Base-by-base conservation (phyloP, 2,329 filamentous ascomycete genomes). In the Magnaporthales sp. region DNA sequence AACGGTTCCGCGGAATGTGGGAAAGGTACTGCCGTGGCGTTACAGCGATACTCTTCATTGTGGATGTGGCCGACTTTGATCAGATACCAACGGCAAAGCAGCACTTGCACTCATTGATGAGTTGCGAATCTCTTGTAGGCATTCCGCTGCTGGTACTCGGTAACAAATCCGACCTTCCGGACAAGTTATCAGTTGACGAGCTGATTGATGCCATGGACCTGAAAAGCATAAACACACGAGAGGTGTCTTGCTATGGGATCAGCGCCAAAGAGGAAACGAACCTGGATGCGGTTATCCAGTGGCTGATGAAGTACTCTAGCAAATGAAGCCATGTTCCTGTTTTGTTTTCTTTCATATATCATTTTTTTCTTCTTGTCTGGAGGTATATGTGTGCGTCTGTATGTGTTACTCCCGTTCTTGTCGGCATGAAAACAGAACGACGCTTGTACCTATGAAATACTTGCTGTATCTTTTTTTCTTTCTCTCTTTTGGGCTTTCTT, bases 191-290 rank as follows among this genome's bases (percentile, higher is more conserved):
- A 31, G 94, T 98, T 58, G 95, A 99, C 76, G 93, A 98, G 78
- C 80, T 99, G 75, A 98, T 99, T 80, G 94, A 97, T 68, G 89
- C 89, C 69, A 85, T 99, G 79, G 89, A 97, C 73, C 85, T 99
- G 67, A 96, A 95, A 77, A 88, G 87, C 72, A 93, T 99, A 76
- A 91, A 89, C 68, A 90, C 92, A 74, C 91, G 95, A 66, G 95
- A 99, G 78, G 94, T 99, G 72, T 97, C 92, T 80, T 98, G 95
- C 80, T 99, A 99, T 78, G 94, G 94, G 69, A 97, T 99, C 80
- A 97, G 93, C 77, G 95, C 94, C 68, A 98, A 98, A 79, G 94
- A 98, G 77, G 95, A 99, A 80, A 99, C 94, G 67, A 99, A 99
- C 80, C 87, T 99, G 70, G 94, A 99, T 75, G 95, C 94, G 7